Percentiles rank a stretch among this genome's conserved stretches.
phyloP scores from a whole-genome alignment of 441 rosid species.

The Biscutella laevigata region DNA sequence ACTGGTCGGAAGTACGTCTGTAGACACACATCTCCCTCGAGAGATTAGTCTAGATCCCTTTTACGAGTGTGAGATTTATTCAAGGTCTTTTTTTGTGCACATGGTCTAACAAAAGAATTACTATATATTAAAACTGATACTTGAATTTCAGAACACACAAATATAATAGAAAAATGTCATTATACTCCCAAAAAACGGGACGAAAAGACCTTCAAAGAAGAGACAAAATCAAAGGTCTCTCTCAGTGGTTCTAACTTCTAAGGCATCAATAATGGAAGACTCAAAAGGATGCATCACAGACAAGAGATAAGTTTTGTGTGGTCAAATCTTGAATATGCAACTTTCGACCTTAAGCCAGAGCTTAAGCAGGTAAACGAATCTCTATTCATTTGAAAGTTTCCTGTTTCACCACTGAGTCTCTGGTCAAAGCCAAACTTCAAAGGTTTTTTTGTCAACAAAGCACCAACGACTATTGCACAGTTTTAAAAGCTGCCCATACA shows the following conservation, averaged over 20 bases:
- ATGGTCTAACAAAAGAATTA: too few species aligned
- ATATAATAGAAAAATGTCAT: too few species aligned
- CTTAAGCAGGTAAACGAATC: slow-evolving; percentile 14
- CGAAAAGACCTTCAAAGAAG: background rate
- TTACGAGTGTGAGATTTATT: too few species aligned
- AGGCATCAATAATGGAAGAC: slow-evolving; percentile 8
- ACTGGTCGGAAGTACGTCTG: too few species aligned
- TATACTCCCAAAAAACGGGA: too few species aligned
- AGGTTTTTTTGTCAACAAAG: slow-evolving; percentile 2
- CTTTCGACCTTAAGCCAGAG: too few species aligned
- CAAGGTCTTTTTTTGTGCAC: too few species aligned
- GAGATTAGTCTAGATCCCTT: too few species aligned
- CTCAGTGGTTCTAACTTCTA: background rate
- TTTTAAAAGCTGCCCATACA: slow-evolving; percentile 6
- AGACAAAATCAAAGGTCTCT: slow-evolving; percentile 7
- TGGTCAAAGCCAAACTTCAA: slow-evolving; percentile 19
- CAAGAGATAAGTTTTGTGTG: slow-evolving; percentile 9
- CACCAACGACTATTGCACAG: slow-evolving; percentile 19
- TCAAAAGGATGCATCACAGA: background rate
- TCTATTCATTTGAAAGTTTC: slow-evolving; percentile 17
- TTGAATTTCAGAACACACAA: too few species aligned
- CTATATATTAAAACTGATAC: too few species aligned
- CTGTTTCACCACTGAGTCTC: slow-evolving; percentile 10
- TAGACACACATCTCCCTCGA: too few species aligned
- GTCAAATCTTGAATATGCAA: slow-evolving; percentile 17